phyloP scores from a whole-genome alignment of 2,329 filamentous ascomycete genomes.

The Trichoderma koningii region DNA sequence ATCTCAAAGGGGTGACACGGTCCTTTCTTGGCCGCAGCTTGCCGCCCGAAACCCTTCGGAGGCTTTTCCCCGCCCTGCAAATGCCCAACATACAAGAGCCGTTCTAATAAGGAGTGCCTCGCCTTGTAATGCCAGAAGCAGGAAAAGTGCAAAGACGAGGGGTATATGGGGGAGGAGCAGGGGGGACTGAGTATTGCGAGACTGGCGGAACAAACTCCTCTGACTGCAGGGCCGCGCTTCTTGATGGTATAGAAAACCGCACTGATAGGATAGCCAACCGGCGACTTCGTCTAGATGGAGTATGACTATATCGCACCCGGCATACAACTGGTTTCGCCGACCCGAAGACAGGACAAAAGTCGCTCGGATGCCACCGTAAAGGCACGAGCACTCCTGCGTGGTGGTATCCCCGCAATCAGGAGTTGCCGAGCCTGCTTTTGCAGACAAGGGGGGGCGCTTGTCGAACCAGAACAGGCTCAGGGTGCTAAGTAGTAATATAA shows the following conservation, averaged over 20 bases:
- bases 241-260: neutral
- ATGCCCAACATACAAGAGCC: neutral
- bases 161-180: neutral
- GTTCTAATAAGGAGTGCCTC: neutral
- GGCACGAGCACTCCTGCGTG: neutral
- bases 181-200: neutral
- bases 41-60: conserved; percentile 6
- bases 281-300: neutral
- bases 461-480: conserved; percentile 12
- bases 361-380: conserved; percentile 1
- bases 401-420: conserved; percentile 19
- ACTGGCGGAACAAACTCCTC: neutral
- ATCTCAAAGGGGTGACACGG: conserved; percentile 6
- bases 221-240: neutral
- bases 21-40: neutral
- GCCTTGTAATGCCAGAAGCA: neutral
- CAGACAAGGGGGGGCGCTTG: neutral
- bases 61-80: neutral
- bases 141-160: conserved; percentile 2
- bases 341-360: neutral
- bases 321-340: conserved; percentile 15
- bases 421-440: conserved; percentile 2
- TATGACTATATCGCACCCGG: neutral
- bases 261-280: neutral
- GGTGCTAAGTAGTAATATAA: conserved; percentile 17